Evolutionary conservation across 2,329 filamentous ascomycete species (phyloP), one percentile per base, ranked within the genome.

Genomic region (Aspergillus novoparasiticus): DNA sequence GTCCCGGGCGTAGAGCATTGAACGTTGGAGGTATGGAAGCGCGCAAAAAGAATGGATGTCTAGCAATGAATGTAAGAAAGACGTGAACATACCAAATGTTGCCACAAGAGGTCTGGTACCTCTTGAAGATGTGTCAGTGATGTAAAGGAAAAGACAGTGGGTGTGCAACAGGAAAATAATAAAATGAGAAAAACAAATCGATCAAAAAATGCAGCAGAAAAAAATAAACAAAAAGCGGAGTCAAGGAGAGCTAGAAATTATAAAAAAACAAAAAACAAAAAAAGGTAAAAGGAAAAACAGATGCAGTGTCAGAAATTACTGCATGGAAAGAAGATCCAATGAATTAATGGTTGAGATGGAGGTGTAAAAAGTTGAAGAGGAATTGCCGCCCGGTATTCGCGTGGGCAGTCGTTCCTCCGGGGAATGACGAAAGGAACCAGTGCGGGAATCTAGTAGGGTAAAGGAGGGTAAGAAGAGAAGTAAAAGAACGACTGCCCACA

Each of bases 351-450:
- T 51, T 59, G 32, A 46, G 57, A 34, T 36, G 16, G 48, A 60
- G 21, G 36, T 9, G 19, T 53, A 23, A 57, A 56, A 61, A 63
- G 58, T 54, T 58, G 48, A 28, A 28, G 59, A 59, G 64, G 61
- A 59, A 68, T 60, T 67, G 64, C 68, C 67, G 68, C 66, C 64
- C 64, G 64, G 54, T 56, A 62, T 61, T 64, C 60, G 66, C 69
- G 69, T 70, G 73, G 71, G 73, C 73, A 72, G 74, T 74, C 72
- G 76, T 78, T 79, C 76, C 78, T 70, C 77, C 77, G 70, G 76
- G 76, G 76, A 77, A 77, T 72, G 73, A 75, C 69, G 62, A 68
- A 68, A 64, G 62, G 58, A 67, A 41, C 62, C 56, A 56, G 48
- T 41, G 30, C 21, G 46, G 43, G 53, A 60, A 34, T 53, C 39